Conservation (phyloP, 768 basidiomycete genomes). For the Boletus speciosus region DNA sequence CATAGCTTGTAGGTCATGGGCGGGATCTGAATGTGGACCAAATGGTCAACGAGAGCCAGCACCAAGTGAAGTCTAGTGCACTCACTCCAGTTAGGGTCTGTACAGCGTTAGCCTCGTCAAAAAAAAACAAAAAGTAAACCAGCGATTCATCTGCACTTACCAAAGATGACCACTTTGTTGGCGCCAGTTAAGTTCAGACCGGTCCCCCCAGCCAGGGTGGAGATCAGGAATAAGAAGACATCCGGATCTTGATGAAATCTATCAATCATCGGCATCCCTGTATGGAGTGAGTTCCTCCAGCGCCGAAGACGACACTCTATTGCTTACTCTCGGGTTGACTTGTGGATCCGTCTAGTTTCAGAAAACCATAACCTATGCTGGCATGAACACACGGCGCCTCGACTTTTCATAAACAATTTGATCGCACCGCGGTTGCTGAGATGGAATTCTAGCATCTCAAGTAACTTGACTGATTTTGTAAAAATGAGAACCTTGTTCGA, state of each 20-base stretch:
- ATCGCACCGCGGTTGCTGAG: constrained; percentile 50
- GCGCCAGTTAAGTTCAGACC: constrained; percentile 89
- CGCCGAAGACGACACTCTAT: neutral
- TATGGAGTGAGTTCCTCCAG: constrained; percentile 2
- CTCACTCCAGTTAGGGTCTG: constrained; percentile 95
- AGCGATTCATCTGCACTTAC: constrained; percentile 35
- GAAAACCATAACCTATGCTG: constrained; percentile 50
- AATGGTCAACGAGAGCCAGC: neutral
- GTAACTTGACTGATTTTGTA: constrained; percentile 86
- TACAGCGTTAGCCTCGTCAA: neutral
- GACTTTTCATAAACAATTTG: neutral
- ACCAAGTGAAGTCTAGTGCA: constrained; percentile 25
- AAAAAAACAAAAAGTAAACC: neutral
- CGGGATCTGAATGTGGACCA: constrained; percentile 64
- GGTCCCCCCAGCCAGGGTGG: constrained; percentile 87
- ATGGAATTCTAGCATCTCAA: constrained; percentile 82
- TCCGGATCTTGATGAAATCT: constrained; percentile 71
- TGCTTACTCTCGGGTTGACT: constrained; percentile 61
- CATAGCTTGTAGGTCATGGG: constrained; percentile 92
- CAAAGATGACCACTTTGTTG: constrained; percentile 92
- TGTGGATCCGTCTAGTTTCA: constrained; percentile 79
- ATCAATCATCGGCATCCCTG: constrained; percentile 87
- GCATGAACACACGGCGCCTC: neutral
- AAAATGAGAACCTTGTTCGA: constrained; percentile 91
- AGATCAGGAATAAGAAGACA: constrained; percentile 81